Evolutionary conservation across 2,329 filamentous ascomycete species (phyloP), one percentile per base, ranked within the genome.

Genomic region (Aotearoamyces nothofagi): DNA sequence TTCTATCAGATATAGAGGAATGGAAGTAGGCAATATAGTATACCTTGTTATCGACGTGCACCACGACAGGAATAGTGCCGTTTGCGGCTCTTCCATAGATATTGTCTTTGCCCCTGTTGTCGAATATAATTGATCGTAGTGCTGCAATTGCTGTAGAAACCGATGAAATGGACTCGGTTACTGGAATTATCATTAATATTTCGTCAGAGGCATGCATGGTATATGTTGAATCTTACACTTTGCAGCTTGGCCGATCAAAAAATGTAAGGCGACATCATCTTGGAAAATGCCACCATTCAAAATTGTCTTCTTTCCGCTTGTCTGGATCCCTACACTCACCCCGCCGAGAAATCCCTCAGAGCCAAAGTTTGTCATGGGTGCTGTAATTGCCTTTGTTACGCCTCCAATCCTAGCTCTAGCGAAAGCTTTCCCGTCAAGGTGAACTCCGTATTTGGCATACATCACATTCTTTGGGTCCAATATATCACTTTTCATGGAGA

Each of bases 221-320:
- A 26, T 34, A 39, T 40, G 5, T 43, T 38, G 5, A 41, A 35
- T 19, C 41, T 39, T 17, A 38, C 46, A 30, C 43, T 54, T 52
- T 1, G 47, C 45, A 8, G 35, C 39, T 17, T 53, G 50, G 9
- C 54, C 56, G 20, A 61, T 36, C 10, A 38, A 31, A 32, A 58
- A 47, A 40, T 61, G 58, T 23, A 61, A 34, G 3, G 53, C 57
- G 3, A 59, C 54, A 23, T 61, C 56, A 15, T 52, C 50, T 31
- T 51, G 45, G 34, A 56, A 54, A 15, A 61, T 45, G 0, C 51
- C 57, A 3, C 55, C 56, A 33, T 60, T 40, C 5, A 57, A 38
- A n/a, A 56, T 34, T 8, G 42, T 52, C 10, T 52, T 49, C 22
- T 49, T 49, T 12, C 43, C 49, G 16, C 50, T 46, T 4, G 55